Base-by-base conservation (phyloP, 169 alveolate species). In the Sarcocystis neurona region DNA sequence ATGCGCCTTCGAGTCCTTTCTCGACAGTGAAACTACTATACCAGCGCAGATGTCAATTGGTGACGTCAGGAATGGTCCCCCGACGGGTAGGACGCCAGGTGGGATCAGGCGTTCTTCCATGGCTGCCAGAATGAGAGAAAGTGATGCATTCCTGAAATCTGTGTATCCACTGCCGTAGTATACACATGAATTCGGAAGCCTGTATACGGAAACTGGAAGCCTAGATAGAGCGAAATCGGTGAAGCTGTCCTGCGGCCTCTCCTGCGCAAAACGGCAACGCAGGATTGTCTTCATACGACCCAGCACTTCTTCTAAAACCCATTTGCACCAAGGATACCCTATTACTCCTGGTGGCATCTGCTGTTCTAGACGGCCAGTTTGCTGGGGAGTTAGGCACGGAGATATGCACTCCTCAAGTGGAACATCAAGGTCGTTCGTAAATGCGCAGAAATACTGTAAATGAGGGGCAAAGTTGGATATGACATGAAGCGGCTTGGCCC, bases 241-340 rank as follows among this genome's bases (percentile, higher is more conserved):
- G 87, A 72, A 70, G n/a, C 37, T 34, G 0, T 37, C 79, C 20
- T 63, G 80, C 47, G 58, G 72, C 18, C 53, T 23, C 6, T 37
- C 70, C 32, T 72, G 46, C 10, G 39, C 63, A 18, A 39, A 56
- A 0, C 79, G 48, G 56, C 79, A 30, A 15, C 20, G 60, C 48
- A 72, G 87, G 47, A 82, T 48, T 27, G 53, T 74, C 27, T 72
- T 72, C 60, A 72, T 72, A 72, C 56, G 82, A 18, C 79, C 86
- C 72, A 92, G 60, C 4, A 92, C 89, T 77, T 86, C 92, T 47
- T 92, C 95, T 23, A 89, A 94, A 48, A 93, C 95, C 95, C 95
- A 92, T 39, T 91, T 88, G 34, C 91, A 63, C 95, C 95, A 92
- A 10, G 95, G 95, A 63, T 92, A 92, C 12, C 95, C 95, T 34